Evolutionary conservation across 306 rosid species (phyloP), one percentile per base, ranked within the genome.

Genomic region (Geum urbanum): DNA sequence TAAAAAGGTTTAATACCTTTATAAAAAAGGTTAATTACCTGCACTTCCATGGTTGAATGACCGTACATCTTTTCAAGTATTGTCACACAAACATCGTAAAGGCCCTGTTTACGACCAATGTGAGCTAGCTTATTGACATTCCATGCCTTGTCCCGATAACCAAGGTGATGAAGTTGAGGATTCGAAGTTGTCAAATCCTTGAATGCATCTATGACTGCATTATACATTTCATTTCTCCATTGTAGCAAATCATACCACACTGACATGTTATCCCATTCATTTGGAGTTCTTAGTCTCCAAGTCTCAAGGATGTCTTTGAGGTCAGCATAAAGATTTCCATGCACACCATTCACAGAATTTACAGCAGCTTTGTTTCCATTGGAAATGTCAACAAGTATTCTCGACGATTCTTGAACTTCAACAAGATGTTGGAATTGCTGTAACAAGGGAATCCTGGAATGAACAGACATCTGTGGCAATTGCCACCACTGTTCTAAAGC

Each of bases 401-500:
- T 81, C 14, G 92, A 74, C 39, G 99, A 95, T 69, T 95, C 99
- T 77, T 91, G 97, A 84, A 95, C 99, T 86, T 95, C 99, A 83
- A 95, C 99, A 69, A 95, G 75, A 82, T 91, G 97, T 76, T 95
- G 99, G 85, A 95, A 95, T 75, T 95, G 99, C 88, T 91, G 97
- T 81, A 95, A 86, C 60, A 95, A 97, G 69, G 97, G 96, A 77
- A 95, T 89, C 84, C 96, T 86, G 75, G 99, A 87, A 89, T 95
- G 89, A 77, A 95, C 89, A 71, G 97, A 91, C 96, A 91, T 89
- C 86, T 91, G 96, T 24, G 99, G 99, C 72, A 95, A 83, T 69
- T 95, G 99, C 99, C 99, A 95, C 99, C 99, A 95, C 63, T 91
- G 99, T 77, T 95, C 99, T 73, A 95, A 80, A 71, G 99, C 95